Evolutionary conservation across 257 asterid species (phyloP).

Genomic region (Solanum tarapatanum): DNA sequence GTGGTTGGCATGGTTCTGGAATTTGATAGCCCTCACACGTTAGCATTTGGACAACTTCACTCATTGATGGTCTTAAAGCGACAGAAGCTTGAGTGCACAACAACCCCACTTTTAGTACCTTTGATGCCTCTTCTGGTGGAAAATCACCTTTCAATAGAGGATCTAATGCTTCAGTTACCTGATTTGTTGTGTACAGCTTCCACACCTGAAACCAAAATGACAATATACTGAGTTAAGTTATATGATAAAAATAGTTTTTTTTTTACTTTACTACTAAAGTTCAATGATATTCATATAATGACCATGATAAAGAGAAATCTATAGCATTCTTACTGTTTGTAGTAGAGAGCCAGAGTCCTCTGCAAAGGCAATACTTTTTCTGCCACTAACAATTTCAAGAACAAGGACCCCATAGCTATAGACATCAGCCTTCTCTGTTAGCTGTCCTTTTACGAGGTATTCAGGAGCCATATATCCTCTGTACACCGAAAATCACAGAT

Average conservation of each 20-base stretch:
- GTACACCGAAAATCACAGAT: neutral
- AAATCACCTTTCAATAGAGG: slow-evolving; percentile 34
- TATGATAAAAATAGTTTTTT: neutral
- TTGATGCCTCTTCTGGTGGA: slow-evolving; percentile 38
- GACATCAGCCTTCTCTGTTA: slow-evolving; percentile 94
- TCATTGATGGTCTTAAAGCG: slow-evolving; percentile 80
- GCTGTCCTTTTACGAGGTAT: slow-evolving; percentile 81
- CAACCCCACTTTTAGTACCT: slow-evolving; percentile 52
- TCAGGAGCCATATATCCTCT: slow-evolving; percentile 99
- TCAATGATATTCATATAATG: neutral
- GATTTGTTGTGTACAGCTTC: slow-evolving; percentile 42
- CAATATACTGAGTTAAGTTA: neutral
- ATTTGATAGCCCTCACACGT: slow-evolving; percentile 32
- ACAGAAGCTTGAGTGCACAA: slow-evolving; percentile 74
- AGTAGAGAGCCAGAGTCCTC: slow-evolving; percentile 67
- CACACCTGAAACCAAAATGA: slow-evolving; percentile 43
- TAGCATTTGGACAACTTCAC: slow-evolving; percentile 56
- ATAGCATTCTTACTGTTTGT: slow-evolving; percentile 40
- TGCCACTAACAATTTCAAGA: slow-evolving; percentile 68
- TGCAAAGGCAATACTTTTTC: slow-evolving; percentile 57
- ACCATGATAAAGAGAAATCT: neutral
- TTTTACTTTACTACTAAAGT: neutral
- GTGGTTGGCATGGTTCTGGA: slow-evolving; percentile 73
- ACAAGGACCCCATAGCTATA: slow-evolving; percentile 80
- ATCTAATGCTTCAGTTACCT: slow-evolving; percentile 51